A percentile compares a stretch with the other conserved stretches of the same genome.
phyloP scores from a whole-genome alignment of 257 asterid species.

The Fraxinus excelsior region DNA sequence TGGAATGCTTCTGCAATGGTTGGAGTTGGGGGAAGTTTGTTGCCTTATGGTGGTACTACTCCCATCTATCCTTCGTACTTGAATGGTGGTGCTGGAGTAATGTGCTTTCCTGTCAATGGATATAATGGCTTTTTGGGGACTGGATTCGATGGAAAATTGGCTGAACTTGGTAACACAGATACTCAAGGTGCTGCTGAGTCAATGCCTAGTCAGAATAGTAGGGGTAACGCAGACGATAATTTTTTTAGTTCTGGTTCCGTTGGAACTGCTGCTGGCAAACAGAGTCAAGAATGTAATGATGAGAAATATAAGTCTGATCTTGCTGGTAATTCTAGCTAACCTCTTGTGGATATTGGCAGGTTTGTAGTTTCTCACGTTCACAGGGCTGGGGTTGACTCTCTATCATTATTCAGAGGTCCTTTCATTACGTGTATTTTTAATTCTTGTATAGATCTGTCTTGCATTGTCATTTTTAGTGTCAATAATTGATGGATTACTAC shows the following conservation, averaged over 20 bases:
- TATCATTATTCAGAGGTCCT: conserved; percentile 27
- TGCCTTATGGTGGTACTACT: conserved; percentile 47
- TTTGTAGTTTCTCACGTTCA: conserved; percentile 45
- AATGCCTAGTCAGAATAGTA: conserved; percentile 30
- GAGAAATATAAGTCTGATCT: conserved; percentile 24
- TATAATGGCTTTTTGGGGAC: conserved; percentile 43
- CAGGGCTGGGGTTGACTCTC: conserved; percentile 31
- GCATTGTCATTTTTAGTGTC: conserved; percentile 37
- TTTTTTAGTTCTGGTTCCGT: conserved; percentile 38
- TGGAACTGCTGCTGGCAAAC: conserved; percentile 46
- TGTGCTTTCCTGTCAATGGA: conserved; percentile 40
- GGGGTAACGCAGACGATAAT: conserved; percentile 38
- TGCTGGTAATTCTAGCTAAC: conserved; percentile 53
- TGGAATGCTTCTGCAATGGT: conserved; percentile 50
- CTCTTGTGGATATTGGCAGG: conserved; percentile 51
- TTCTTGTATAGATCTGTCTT: conserved; percentile 42
- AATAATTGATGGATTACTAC: conserved; percentile 38
- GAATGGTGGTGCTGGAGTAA: conserved; percentile 51
- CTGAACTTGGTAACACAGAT: conserved; percentile 37
- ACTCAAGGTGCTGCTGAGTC: conserved; percentile 44
- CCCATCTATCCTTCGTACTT: conserved; percentile 54
- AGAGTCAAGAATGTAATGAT: conserved; percentile 32
- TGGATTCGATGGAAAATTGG: conserved; percentile 32
- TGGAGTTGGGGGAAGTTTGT: conserved; percentile 48
- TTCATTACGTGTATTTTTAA: conserved; percentile 34